Evolutionary conservation across 495 filamentous ascomycete genomes (phyloP).

Genomic region (Penicillium odoratum): DNA sequence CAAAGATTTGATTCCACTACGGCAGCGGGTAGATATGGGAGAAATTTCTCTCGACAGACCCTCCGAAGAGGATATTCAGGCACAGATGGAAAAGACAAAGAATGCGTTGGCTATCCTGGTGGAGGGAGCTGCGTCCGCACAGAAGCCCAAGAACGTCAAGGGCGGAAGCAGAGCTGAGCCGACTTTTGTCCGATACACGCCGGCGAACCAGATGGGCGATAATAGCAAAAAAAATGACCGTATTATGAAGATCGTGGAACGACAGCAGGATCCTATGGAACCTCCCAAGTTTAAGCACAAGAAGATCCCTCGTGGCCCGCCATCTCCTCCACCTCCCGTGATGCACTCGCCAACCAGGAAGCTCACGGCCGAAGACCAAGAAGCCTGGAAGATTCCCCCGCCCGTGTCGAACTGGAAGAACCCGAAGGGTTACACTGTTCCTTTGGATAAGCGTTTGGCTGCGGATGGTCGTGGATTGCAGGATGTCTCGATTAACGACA

Average conservation of each 20-base stretch:
- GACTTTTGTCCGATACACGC: constrained; percentile 94
- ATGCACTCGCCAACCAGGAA: constrained; percentile 96
- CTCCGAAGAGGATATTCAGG: constrained; percentile 77
- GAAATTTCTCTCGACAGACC: constrained; percentile 89
- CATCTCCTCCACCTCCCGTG: constrained; percentile 87
- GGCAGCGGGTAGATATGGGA: constrained; percentile 90
- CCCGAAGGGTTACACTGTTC: constrained; percentile 95
- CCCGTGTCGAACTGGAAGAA: constrained; percentile 99
- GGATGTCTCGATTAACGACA: constrained; percentile 98
- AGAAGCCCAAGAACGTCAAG: constrained; percentile 94
- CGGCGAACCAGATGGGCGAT: constrained; percentile 96
- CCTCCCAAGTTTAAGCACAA: constrained; percentile 98
- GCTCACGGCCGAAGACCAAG: constrained; percentile 94
- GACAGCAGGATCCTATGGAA: constrained; percentile 95
- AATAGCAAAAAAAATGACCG: constrained; percentile 83
- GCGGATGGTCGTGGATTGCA: constrained; percentile 90
- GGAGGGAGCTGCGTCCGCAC: constrained; percentile 79
- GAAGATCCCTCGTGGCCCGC: constrained; percentile 94
- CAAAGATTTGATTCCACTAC: constrained; percentile 92
- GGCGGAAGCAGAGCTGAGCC: constrained; percentile 74
- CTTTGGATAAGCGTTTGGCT: constrained; percentile 94
- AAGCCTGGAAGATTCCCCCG: constrained; percentile 93
- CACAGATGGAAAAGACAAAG: constrained; percentile 83
- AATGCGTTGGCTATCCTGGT: constrained; percentile 80
- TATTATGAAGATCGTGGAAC: constrained; percentile 97